Evolutionary conservation across 768 basidiomycete genomes (phyloP).

Genomic region (Infundibulicybe gibba): DNA sequence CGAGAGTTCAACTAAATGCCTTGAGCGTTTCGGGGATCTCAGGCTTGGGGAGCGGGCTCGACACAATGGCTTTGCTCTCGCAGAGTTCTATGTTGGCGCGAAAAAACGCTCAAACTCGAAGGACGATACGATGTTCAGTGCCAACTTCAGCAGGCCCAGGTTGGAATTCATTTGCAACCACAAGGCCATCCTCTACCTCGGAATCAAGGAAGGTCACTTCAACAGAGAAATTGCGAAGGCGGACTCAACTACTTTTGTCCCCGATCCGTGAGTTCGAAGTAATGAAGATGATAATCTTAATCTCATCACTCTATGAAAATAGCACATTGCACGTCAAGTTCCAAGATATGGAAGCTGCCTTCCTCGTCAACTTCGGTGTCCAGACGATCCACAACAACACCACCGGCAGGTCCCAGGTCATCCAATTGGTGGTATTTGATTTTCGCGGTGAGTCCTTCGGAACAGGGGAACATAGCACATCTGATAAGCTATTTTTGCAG

Average conservation of each 20-base stretch:
- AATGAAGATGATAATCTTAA: too few species aligned
- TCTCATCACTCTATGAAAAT: too few species aligned
- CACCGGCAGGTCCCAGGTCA: too few species aligned
- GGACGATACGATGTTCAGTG: slow-evolving; percentile 11
- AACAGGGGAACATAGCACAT: too few species aligned
- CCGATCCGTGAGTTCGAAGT: not conserved
- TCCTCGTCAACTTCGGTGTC: too few species aligned
- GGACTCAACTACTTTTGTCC: slow-evolving; percentile 1
- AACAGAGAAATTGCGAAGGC: slow-evolving; percentile 8
- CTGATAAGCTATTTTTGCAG: too few species aligned
- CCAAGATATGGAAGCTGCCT: too few species aligned
- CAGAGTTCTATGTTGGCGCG: slow-evolving; percentile 7
- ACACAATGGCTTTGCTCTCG: slow-evolving; percentile 7
- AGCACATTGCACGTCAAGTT: too few species aligned
- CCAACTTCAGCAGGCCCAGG: slow-evolving; percentile 11
- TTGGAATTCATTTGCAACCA: slow-evolving; percentile 20
- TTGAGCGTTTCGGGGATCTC: not conserved
- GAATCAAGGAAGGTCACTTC: slow-evolving; percentile 12
- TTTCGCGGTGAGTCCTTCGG: too few species aligned
- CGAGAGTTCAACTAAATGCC: too few species aligned
- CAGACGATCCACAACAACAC: too few species aligned
- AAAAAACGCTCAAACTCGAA: slow-evolving; percentile 8
- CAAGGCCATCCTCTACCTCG: slow-evolving; percentile 12
- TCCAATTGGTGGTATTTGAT: too few species aligned
- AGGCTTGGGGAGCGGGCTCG: slow-evolving; percentile 3